phyloP scores from a whole-genome alignment of 2,329 filamentous ascomycete genomes.

The Shiraia sp. region DNA sequence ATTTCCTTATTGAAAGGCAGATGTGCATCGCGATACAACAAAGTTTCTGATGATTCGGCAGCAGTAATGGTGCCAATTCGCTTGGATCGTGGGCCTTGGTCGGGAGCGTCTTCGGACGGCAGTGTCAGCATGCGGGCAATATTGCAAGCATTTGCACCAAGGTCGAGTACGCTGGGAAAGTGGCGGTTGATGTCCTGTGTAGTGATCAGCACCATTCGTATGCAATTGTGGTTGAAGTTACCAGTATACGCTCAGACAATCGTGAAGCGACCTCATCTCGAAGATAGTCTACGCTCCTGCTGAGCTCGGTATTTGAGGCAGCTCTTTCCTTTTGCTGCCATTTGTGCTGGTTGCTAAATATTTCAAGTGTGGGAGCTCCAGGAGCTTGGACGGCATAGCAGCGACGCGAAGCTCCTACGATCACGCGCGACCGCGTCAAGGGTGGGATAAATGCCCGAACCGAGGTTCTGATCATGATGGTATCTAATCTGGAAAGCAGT shows the following conservation, averaged over 20 bases:
- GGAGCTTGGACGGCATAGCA: slow-evolving; percentile 78
- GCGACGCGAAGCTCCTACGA: slow-evolving; percentile 41
- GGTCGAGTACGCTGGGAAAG: slow-evolving; percentile 83
- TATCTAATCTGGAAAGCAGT: not conserved
- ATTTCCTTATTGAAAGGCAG: slow-evolving; percentile 75
- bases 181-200: slow-evolving; percentile 84
- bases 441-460: slow-evolving; percentile 43
- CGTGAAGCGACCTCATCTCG: slow-evolving; percentile 88
- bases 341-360: slow-evolving; percentile 89
- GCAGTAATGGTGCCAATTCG: slow-evolving; percentile 77
- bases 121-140: slow-evolving; percentile 77
- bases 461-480: slow-evolving; percentile 38
- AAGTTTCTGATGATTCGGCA: slow-evolving; percentile 75
- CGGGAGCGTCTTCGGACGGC: slow-evolving; percentile 62
- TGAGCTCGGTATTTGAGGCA: slow-evolving; percentile 68
- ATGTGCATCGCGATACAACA: slow-evolving; percentile 79
- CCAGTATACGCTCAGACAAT: slow-evolving; percentile 82
- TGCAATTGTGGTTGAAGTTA: slow-evolving; percentile 42
- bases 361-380: slow-evolving; percentile 77
- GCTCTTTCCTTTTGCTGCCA: slow-evolving; percentile 90
- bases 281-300: slow-evolving; percentile 85
- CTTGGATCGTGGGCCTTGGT: slow-evolving; percentile 68
- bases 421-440: slow-evolving; percentile 27
- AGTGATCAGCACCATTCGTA: too few species aligned
- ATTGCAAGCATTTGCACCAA: slow-evolving; percentile 95